Conservation (phyloP, 345 rosid genomes). For the Brassica cretica region DNA sequence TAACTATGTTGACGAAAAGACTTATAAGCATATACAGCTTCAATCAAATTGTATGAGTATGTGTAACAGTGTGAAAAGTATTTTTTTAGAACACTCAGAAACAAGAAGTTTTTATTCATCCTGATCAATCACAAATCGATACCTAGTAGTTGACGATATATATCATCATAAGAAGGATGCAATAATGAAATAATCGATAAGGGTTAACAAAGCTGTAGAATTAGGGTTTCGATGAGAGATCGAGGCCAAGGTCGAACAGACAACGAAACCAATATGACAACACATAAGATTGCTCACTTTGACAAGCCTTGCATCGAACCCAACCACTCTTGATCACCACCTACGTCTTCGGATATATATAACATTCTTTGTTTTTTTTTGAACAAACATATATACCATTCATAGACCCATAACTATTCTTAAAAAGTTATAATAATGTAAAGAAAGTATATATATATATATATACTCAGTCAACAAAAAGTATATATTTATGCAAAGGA, state of each 20-base stretch:
- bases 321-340: conserved; percentile 27
- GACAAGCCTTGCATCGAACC: conserved; percentile 37
- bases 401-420: not conserved
- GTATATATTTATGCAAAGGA: not conserved
- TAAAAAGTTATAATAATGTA: not conserved
- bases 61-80: not conserved
- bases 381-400: no score
- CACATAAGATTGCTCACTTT: conserved; percentile 40
- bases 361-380: no score
- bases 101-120: no score
- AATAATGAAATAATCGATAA: not conserved
- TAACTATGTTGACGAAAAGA: not conserved
- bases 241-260: conserved; percentile 42
- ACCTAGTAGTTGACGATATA: not conserved
- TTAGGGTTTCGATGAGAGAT: not conserved
- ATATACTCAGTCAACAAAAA: no score
- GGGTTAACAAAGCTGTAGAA: not conserved
- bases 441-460: not conserved
- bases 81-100: no score
- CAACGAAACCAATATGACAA: conserved; percentile 42
- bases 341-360: conserved; percentile 10
- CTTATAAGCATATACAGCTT: not conserved
- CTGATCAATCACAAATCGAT: not conserved
- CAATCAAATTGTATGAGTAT: not conserved
- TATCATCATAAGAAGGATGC: not conserved